These are phyloP conservation scores for Sphagnum magellanicum DNA, from an alignment of 228 moss, liverwort and hornwort species.

Conservation along the genomic window DNA sequence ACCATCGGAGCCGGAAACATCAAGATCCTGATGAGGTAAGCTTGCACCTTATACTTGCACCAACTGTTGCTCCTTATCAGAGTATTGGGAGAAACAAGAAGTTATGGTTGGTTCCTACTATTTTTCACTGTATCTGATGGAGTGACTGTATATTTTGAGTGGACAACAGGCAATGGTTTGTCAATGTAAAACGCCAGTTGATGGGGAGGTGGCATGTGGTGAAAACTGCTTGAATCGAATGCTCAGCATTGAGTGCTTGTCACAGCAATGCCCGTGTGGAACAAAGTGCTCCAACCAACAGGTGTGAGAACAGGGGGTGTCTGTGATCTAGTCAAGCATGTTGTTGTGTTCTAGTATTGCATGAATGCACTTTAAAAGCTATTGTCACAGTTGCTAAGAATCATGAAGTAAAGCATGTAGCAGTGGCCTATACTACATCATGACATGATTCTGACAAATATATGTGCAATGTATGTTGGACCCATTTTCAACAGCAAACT, in stretches of 20 bases:
- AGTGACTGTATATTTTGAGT: too few species aligned
- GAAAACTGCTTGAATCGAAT: constrained; percentile 86
- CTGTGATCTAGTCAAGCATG: too few species aligned
- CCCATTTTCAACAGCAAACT: too few species aligned
- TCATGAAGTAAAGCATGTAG: too few species aligned
- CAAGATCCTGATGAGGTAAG: constrained; percentile 72
- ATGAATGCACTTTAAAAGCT: too few species aligned
- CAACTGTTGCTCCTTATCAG: background rate
- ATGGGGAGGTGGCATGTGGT: constrained; percentile 65
- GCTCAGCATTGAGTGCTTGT: constrained; percentile 74
- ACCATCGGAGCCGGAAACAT: constrained; percentile 67
- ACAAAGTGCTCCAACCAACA: constrained; percentile 80
- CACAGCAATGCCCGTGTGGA: constrained; percentile 82
- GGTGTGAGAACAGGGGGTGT: constrained; percentile 19
- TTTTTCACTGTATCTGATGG: too few species aligned
- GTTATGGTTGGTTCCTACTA: too few species aligned
- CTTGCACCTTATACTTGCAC: background rate
- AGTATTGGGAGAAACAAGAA: too few species aligned
- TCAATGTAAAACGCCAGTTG: constrained; percentile 60
- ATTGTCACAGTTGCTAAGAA: too few species aligned
- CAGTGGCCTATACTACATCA: too few species aligned
- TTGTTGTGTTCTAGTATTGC: background rate
- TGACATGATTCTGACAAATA: too few species aligned
- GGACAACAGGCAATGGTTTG: constrained; percentile 74
- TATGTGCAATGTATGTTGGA: too few species aligned